phyloP scores from a whole-genome alignment of 2,329 filamentous ascomycete species.

The Claviceps maximensis region DNA sequence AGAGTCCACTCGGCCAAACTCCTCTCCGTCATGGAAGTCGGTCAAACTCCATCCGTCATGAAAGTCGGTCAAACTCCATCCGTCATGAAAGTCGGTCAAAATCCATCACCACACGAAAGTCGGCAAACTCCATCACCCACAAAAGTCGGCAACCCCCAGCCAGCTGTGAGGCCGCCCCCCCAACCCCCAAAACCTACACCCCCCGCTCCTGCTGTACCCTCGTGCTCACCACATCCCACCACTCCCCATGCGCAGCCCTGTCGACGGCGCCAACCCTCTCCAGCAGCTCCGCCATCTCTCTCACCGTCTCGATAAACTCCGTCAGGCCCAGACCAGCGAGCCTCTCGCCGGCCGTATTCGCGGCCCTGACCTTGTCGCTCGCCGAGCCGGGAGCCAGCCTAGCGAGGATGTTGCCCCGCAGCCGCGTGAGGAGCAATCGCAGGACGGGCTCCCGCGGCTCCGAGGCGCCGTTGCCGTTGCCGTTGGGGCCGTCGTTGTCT shows the following conservation, averaged over 20 bases:
- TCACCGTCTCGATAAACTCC: conserved; percentile 58
- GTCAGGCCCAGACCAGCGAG: conserved; percentile 56
- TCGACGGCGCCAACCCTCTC: conserved; percentile 53
- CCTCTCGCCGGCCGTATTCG: conserved; percentile 55
- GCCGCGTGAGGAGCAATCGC: conserved; percentile 52
- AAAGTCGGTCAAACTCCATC: no score
- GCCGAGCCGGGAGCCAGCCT: conserved; percentile 53
- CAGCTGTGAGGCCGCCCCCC: no score
- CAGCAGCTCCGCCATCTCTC: conserved; percentile 56
- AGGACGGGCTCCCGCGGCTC: conserved; percentile 44
- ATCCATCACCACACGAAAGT: no score
- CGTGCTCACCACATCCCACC: conserved; percentile 56
- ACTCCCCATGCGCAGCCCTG: conserved; percentile 50
- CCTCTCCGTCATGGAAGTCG: no score
- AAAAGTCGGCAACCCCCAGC: no score
- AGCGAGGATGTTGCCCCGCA: conserved; percentile 52
- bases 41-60: no score
- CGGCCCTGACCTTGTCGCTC: conserved; percentile 56
- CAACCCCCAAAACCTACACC: background rate
- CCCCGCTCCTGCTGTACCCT: conserved; percentile 34
- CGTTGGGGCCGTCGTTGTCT: conserved; percentile 8
- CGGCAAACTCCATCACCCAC: no score
- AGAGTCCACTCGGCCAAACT: no score
- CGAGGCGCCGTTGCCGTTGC: background rate
- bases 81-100: no score